Evolutionary conservation across 129 eudicot species (phyloP).

Genomic region (Scalesia atractyloides): DNA sequence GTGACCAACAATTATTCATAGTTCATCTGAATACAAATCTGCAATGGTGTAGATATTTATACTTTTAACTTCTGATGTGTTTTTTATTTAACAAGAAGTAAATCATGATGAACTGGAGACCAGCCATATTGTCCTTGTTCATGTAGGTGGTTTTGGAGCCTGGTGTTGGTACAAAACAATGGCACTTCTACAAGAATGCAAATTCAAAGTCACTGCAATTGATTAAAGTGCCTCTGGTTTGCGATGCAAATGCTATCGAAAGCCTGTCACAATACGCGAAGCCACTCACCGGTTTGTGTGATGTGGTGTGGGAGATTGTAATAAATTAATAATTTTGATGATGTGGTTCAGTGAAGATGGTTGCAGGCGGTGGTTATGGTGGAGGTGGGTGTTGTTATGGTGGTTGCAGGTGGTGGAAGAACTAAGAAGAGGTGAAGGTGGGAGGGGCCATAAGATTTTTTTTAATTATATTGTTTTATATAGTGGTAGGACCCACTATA

Average conservation of each 20-base stretch:
- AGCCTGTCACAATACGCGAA: constrained; percentile 79
- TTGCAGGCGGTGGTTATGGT: too few relatives aligned
- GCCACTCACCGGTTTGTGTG: constrained; percentile 63
- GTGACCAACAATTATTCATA: too few relatives aligned
- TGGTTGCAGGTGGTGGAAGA: too few relatives aligned
- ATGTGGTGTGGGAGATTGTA: too few relatives aligned
- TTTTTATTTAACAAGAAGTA: constrained; percentile 54
- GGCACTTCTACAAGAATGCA: constrained; percentile 77
- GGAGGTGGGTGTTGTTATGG: too few relatives aligned
- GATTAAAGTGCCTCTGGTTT: constrained; percentile 87
- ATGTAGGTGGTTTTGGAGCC: constrained; percentile 99
- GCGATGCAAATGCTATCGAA: constrained; percentile 64
- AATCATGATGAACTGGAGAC: constrained; percentile 76
- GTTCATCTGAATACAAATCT: too few relatives aligned
- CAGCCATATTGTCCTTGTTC: constrained; percentile 88
- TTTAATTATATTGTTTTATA: too few relatives aligned
- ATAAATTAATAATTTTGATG: too few relatives aligned
- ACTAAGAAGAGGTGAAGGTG: too few relatives aligned
- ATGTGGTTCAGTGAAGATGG: too few relatives aligned
- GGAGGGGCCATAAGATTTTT: too few relatives aligned
- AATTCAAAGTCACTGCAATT: constrained; percentile 84
- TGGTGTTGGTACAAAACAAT: constrained; percentile 99
- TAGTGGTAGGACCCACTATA: too few relatives aligned
- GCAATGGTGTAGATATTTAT: background rate
- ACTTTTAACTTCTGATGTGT: constrained; percentile 14